Base-by-base conservation (phyloP, 148 eudicot genomes). In the Rhododendron mucronatum region DNA sequence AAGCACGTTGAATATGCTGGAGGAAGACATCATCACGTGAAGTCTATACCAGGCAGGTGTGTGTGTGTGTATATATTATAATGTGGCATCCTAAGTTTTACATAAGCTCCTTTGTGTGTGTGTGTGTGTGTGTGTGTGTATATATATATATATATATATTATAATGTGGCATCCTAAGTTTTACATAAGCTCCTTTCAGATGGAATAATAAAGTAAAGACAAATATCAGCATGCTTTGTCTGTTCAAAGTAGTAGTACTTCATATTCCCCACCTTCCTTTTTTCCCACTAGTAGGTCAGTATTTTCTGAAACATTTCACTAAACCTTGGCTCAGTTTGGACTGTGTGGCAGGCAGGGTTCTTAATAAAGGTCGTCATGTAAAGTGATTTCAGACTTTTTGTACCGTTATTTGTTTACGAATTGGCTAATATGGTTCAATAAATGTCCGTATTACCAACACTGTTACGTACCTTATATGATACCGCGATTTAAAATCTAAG, bases 141-240 rank as follows among this genome's bases (percentile, higher is more conserved):
- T 33, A 33, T 21, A 55, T 55, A 14, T 53, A 16, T 16, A 35
- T 1, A 35, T 1, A 35, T 1, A 35, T 1, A 7, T 21, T 16
- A 5, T 7, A 18, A 61, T 23, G 8, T 23, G 69, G 69, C 11
- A 63, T 63, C 28, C 71, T 63, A 23, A 6, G 61, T 57, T 57
- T 63, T 23, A 7, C 71, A 63, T 63, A 26, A 67, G 74, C 3
- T 83, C 74, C 50, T 61, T 80, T 80, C 30, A 33, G 30, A 59
- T 4, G 84, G 47, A 82, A 21, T 59, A 45, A 50, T 39, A 75
- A 78, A 85, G 86, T 78, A n/a, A 73, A 78, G 69, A 48, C 41
- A 39, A 41, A 41, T 41, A 59, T 14, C 7, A 30, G 74, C 86
- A 85, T 85, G 87, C 83, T 61, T 85, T 78, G 83, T 85, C 87